phyloP scores from a whole-genome alignment of 805 yeast genomes.

The Candida hispaniensis region DNA sequence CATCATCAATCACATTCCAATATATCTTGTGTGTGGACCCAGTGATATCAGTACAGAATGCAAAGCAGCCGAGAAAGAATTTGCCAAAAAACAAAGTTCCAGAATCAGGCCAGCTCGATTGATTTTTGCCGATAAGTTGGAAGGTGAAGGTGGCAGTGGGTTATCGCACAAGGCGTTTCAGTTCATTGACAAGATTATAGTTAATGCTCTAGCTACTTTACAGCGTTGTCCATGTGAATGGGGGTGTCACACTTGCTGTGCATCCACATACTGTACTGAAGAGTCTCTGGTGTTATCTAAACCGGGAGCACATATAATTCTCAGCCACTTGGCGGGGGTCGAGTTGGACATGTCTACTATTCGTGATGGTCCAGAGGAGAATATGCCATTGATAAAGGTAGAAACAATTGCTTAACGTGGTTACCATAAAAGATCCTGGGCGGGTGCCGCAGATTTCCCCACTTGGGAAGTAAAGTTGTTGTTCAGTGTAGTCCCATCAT shows the following conservation, averaged over 20 bases:
- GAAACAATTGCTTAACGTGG: too few species aligned
- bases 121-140: conserved; percentile 73
- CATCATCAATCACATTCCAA: conserved; percentile 65
- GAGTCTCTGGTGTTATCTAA: conserved; percentile 74
- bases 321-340: conserved; percentile 50
- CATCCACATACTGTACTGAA: conserved; percentile 73
- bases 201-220: conserved; percentile 37
- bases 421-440: too few species aligned
- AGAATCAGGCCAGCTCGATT: conserved; percentile 81
- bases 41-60: conserved; percentile 82
- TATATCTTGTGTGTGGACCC: conserved; percentile 55
- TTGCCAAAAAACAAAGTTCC: conserved; percentile 59
- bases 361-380: conserved; percentile 30
- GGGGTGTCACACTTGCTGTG: conserved; percentile 83
- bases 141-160: conserved; percentile 74
- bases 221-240: conserved; percentile 47
- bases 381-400: conserved; percentile 18
- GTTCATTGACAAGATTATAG: conserved; percentile 54
- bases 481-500: too few species aligned
- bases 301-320: conserved; percentile 64
- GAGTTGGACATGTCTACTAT: conserved; percentile 37
- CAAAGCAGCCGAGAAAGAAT: conserved; percentile 95
- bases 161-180: conserved; percentile 71
- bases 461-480: too few species aligned
- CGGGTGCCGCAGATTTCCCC: too few species aligned